Conservation (phyloP, 2,329 filamentous ascomycete species). For the Xylariaceae sp. region DNA sequence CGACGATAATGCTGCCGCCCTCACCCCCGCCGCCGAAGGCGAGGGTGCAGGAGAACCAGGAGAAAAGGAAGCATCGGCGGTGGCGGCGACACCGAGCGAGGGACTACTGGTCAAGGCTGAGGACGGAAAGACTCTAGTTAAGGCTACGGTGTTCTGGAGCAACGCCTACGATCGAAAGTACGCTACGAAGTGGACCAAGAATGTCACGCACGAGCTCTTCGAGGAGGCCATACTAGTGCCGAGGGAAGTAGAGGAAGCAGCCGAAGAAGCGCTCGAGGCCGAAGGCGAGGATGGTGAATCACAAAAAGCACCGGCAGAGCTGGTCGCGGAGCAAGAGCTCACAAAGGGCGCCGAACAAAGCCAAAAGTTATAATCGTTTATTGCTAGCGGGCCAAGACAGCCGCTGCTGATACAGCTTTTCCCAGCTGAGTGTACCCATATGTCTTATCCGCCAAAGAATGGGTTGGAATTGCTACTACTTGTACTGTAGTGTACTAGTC, state of each 20-base stretch:
- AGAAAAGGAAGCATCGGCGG: background rate
- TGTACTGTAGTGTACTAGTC: constrained; percentile 36
- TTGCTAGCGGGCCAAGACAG: constrained; percentile 9
- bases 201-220: constrained; percentile 57
- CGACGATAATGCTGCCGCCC: background rate
- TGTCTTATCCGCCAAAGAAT: constrained; percentile 20
- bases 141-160: constrained; percentile 58
- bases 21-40: constrained; percentile 17
- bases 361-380: constrained; percentile 12
- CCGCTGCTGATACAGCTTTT: constrained; percentile 8
- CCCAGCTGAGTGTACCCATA: constrained; percentile 21
- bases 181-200: constrained; percentile 56
- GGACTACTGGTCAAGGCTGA: background rate
- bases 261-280: background rate
- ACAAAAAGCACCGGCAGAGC: constrained; percentile 16
- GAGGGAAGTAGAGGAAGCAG: constrained; percentile 9
- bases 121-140: constrained; percentile 38
- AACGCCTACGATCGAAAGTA: constrained; percentile 54
- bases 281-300: background rate
- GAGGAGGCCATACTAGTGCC: constrained; percentile 37
- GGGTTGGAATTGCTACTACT: constrained; percentile 22
- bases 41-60: constrained; percentile 17
- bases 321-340: constrained; percentile 21
- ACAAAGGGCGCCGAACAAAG: constrained; percentile 12
- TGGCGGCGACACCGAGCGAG: constrained; percentile 38